Base-by-base conservation (phyloP, 148 eudicot species). In the Rhododendron williamsianum region DNA sequence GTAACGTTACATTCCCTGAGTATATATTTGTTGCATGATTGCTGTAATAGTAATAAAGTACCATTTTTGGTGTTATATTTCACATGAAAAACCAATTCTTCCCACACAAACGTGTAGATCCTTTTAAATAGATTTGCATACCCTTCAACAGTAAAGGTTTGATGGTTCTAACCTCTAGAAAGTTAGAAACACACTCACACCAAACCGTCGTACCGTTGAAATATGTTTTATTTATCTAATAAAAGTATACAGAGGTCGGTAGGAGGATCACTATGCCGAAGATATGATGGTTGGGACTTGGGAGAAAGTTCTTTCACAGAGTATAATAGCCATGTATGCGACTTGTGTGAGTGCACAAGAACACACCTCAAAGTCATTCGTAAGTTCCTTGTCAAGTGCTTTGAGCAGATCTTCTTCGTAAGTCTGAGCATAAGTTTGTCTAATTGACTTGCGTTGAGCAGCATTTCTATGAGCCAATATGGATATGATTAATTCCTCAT, bases 351-450 rank as follows among this genome's bases (percentile, higher is more conserved):
- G 38, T 71, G 76, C 76, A 71, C 76, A 71, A 71, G 38, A 58
- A 82, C 84, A 23, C 52, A 93, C 94, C 94, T 93, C 93, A 83
- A 91, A 91, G 78, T 93, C 91, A 25, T 36, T 85, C 23, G 91
- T 33, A 27, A 93, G 91, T 67, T 92, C 94, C 51, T 87, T 91
- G 81, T 92, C 90, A 41, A 92, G 89, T 45, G 87, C 91, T 85
- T 91, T 89, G 78, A 93, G 93, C 73, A 93, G 92, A 89, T 93
- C 94, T 87, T 91, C 91, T 10, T 86, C 85, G 49, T 88, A 91
- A 13, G 90, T 88, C 81, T 89, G 89, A 23, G 86, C 89, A 83
- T 93, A 93, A 81, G 87, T 48, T 51, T 91, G 86, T 51, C 88
- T 82, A 80, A 93, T 93, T 10, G 65, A 6, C 85, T 86, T 93